These are phyloP conservation scores for Fraxinus sp. DNA, from an alignment of 305 asterid genomes.

Conservation along the genomic window DNA sequence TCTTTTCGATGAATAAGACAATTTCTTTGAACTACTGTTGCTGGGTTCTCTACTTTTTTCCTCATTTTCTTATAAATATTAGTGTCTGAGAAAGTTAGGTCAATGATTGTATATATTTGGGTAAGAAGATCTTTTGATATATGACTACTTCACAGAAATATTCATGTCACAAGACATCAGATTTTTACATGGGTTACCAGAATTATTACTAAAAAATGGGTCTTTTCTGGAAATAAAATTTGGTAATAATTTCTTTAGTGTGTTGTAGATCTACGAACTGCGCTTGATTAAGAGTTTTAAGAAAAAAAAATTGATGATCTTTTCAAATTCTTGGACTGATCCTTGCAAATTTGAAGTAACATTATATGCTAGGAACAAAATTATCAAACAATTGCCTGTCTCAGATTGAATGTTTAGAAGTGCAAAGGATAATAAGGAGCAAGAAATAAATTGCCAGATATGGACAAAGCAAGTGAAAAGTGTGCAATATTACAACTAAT, in stretches of 20 bases:
- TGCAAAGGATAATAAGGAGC: background rate
- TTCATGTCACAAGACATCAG: background rate
- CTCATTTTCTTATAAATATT: background rate
- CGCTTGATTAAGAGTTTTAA: background rate
- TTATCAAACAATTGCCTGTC: background rate
- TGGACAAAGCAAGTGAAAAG: background rate
- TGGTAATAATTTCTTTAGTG: background rate
- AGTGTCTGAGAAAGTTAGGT: background rate
- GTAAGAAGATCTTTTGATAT: background rate
- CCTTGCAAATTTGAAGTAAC: background rate
- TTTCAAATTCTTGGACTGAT: background rate
- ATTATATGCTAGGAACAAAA: background rate
- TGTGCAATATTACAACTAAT: background rate
- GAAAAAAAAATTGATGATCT: background rate
- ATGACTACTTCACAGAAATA: background rate
- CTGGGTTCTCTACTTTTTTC: background rate
- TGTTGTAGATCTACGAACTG: background rate
- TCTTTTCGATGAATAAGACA: background rate
- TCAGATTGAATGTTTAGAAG: background rate
- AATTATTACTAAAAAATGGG: background rate
- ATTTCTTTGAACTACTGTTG: background rate
- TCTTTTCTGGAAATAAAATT: background rate
- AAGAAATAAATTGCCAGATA: background rate
- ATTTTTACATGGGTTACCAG: background rate
- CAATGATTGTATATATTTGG: background rate